Base-by-base conservation (phyloP, 2,329 filamentous ascomycete species). In the Colletotrichum tropicicola region DNA sequence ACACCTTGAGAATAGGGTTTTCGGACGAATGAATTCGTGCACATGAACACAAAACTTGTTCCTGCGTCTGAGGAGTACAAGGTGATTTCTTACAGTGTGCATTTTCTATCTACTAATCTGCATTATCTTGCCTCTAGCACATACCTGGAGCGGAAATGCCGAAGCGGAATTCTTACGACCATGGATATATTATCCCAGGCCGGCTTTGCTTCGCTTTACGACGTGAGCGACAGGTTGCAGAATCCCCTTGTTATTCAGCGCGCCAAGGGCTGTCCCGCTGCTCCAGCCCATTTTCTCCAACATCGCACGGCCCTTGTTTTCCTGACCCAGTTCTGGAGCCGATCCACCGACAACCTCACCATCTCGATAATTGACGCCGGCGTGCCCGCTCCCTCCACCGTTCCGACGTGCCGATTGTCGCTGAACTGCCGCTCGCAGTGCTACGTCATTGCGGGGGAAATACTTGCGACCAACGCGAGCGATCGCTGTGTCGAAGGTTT, bases 211-310 rank as follows among this genome's bases (percentile, higher is more conserved):
- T 37, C 89, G 92, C 80, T 97, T 97, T 70, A 99, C 91, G 25
- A 96, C 88, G 68, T 97, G 94, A 25, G 89, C 85, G 23, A 99
- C 91, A 0, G 95, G 95, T 66, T 93, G 88, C 68, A 97, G 78
- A 55, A 97, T 96, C 30, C 96, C 96, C 77, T 96, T 92, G 76
- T 97, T 97, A 68, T 97, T 89, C 1, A 83, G 74, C 10, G 92
- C 88, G 55, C 96, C 96, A 1, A 99, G 84, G 2, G 92, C 92
- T 73, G 91, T 97, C 5, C 96, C 96, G 55, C 85, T 91, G 66
- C 87, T 92, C 94, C 96, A 99, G 4, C 96, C 96, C 96, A 98
- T 98, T 79, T 96, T 98, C 80, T 97, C 93, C 68, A 99, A 80
- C 89, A 99, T 92, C 3, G 89, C 88, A 53, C 93, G 87, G 10